phyloP scores from a whole-genome alignment of 257 asterid species.

The Orobanche coerulescens region DNA sequence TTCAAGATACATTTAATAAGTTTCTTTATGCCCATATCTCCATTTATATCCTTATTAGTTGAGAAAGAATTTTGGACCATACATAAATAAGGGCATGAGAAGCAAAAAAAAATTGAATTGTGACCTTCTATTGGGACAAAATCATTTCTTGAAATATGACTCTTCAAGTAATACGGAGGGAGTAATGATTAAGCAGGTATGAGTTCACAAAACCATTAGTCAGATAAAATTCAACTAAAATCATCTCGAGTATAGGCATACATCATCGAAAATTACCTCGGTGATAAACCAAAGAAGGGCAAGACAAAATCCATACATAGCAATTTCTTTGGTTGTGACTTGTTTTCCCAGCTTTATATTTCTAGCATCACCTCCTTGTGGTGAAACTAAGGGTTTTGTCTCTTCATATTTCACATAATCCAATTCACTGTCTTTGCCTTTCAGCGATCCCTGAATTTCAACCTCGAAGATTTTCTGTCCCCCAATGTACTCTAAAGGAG shows the following conservation, averaged over 20 bases:
- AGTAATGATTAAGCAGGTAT: too few relatives aligned
- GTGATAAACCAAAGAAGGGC: slow-evolving; percentile 98
- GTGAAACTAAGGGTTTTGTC: slow-evolving; percentile 57
- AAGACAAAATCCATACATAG: slow-evolving; percentile 74
- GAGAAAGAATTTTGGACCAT: too few relatives aligned
- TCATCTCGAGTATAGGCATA: not conserved
- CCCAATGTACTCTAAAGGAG: slow-evolving; percentile 60
- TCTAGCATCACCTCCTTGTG: slow-evolving; percentile 31
- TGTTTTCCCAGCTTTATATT: slow-evolving; percentile 39
- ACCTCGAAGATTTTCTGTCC: slow-evolving; percentile 58
- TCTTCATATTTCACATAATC: slow-evolving; percentile 55
- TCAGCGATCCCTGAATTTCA: slow-evolving; percentile 55
- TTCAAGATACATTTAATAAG: too few relatives aligned
- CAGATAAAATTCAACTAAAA: not conserved
- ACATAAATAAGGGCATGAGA: too few relatives aligned
- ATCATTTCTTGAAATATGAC: too few relatives aligned
- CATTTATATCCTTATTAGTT: too few relatives aligned
- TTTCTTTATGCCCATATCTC: too few relatives aligned
- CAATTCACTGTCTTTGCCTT: slow-evolving; percentile 50
- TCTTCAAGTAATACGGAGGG: too few relatives aligned
- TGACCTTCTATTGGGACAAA: too few relatives aligned
- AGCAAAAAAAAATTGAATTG: too few relatives aligned
- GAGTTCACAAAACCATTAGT: not conserved
- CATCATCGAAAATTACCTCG: slow-evolving; percentile 44
- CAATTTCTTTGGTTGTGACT: slow-evolving; percentile 69